Evolutionary conservation across 257 asterid genomes (phyloP).

Genomic region (Echium plantagineum): DNA sequence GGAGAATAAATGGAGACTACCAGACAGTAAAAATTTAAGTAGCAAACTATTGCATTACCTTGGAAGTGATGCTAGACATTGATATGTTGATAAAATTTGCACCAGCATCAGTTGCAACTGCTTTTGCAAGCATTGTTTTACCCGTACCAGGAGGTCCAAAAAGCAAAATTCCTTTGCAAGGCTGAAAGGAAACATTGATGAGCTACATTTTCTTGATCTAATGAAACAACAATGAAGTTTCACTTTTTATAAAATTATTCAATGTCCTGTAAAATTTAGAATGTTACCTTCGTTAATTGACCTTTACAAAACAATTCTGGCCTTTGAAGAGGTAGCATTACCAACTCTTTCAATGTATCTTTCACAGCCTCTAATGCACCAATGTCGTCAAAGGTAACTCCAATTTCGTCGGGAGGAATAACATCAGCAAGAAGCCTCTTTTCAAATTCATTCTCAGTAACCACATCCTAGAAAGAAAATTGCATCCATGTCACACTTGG

Average conservation of each 20-base stretch:
- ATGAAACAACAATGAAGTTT: no score
- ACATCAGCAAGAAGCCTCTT: neutral
- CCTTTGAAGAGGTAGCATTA: neutral
- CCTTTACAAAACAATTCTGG: neutral
- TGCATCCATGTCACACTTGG: conserved; percentile 8
- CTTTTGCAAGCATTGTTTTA: neutral
- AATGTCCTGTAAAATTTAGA: no score
- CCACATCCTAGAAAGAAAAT: neutral
- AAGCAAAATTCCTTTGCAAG: neutral
- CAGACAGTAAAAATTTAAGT: no score
- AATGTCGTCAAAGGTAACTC: neutral
- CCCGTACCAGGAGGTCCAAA: neutral
- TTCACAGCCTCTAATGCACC: neutral
- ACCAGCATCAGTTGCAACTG: neutral
- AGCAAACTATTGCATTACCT: no score
- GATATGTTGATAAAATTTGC: neutral
- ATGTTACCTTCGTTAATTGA: no score
- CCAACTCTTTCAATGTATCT: neutral
- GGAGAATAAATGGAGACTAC: no score
- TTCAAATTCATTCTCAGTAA: neutral
- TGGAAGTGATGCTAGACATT: neutral
- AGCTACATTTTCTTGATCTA: no score
- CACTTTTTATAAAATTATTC: no score
- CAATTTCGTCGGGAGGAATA: neutral
- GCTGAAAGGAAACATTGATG: neutral